Evolutionary conservation across 352 stramenopile genomes (phyloP).

Genomic region (Phytophthora quininea): DNA sequence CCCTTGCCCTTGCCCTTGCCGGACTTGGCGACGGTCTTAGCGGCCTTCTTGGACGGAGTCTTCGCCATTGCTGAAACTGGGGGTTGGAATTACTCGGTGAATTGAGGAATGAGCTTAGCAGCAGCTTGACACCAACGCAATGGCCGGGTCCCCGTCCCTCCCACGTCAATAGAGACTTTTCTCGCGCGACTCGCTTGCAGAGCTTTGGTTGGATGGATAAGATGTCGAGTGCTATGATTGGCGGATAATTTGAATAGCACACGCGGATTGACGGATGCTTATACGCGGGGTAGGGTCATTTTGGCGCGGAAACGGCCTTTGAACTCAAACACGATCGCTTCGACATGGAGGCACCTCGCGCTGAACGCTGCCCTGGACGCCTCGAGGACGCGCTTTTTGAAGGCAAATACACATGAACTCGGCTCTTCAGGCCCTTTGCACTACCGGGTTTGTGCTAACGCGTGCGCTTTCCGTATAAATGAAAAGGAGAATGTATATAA

Average conservation of each 20-base stretch:
- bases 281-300: conserved; percentile 21
- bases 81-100: conserved; percentile 37
- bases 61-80: conserved; percentile 88
- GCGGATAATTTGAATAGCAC: neutral
- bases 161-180: conserved; percentile 15
- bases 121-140: neutral
- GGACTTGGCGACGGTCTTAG: conserved; percentile 82
- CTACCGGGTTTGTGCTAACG: neutral
- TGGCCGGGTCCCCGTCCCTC: conserved; percentile 13
- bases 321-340: neutral
- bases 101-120: conserved; percentile 35
- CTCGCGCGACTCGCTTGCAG: conserved; percentile 13
- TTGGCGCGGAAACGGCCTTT: conserved; percentile 26
- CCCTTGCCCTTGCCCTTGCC: conserved; percentile 74
- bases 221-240: conserved; percentile 12
- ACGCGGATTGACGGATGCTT: conserved; percentile 8
- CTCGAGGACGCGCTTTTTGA: neutral
- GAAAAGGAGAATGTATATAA: conserved; percentile 35
- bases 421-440: neutral
- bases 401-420: neutral
- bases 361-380: no score
- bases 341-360: no score
- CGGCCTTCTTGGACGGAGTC: conserved; percentile 94
- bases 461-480: conserved; percentile 7
- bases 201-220: conserved; percentile 27